Percentiles rank a stretch among this genome's conserved stretches.
Evolutionary conservation across 352 stramenopile genomes (phyloP).

Genomic region (Plasmopara halstedii): DNA sequence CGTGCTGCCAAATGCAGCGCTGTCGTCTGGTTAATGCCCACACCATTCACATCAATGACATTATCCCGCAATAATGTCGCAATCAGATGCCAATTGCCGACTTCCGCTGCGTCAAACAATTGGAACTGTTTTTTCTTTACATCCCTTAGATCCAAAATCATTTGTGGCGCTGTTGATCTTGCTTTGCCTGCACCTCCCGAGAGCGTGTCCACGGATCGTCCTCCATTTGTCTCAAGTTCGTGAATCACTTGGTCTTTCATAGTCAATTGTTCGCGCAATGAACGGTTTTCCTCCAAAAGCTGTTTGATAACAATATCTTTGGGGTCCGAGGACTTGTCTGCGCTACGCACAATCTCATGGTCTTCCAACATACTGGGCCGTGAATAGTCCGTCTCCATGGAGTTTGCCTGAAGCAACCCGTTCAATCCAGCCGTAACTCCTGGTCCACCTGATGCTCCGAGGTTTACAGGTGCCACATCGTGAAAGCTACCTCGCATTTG

Average conservation of each 20-base stretch:
- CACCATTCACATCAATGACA: conserved; percentile 80
- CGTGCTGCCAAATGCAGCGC: conserved; percentile 66
- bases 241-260: conserved; percentile 83
- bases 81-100: conserved; percentile 80
- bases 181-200: conserved; percentile 30
- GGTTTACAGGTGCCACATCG: conserved; percentile 27
- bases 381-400: conserved; percentile 59
- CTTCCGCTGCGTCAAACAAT: conserved; percentile 76
- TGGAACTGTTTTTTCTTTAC: conserved; percentile 88
- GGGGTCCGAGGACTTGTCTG: conserved; percentile 70
- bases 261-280: conserved; percentile 67
- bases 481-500: conserved; percentile 60
- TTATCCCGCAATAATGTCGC: conserved; percentile 74
- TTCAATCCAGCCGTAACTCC: conserved; percentile 15
- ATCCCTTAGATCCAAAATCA: conserved; percentile 78
- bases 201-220: conserved; percentile 18
- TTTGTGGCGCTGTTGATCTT: conserved; percentile 53
- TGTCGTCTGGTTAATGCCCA: conserved; percentile 81
- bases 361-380: conserved; percentile 75
- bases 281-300: conserved; percentile 71
- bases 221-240: conserved; percentile 69
- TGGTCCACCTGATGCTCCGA: conserved; percentile 15
- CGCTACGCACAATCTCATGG: conserved; percentile 77
- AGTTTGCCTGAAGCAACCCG: not conserved
- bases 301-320: conserved; percentile 87